Evolutionary conservation across 192 early-diverging fungal species (phyloP), one percentile per base, ranked within the genome.

Genomic region (Lunasporangiospora selenospora): DNA sequence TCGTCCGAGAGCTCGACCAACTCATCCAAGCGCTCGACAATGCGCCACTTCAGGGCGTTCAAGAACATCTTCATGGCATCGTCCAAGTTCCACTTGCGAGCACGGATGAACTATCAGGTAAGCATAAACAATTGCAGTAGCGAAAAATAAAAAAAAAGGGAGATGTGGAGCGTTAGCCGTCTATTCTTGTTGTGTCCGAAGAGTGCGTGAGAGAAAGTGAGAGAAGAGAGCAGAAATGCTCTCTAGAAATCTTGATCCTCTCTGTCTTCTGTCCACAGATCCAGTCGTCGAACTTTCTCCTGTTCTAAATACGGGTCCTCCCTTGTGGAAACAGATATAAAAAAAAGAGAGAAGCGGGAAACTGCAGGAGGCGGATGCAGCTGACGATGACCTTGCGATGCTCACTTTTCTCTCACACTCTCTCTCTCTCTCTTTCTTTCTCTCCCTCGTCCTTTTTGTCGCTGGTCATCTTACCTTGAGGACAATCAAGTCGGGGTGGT

Each of bases 1-100:
- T 39, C 34, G 51, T 84, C 82, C n/a, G 80, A 80, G 24, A 84
- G 56, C 52, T 71, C 67, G 36, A 78, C 40, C 27, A 84, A 63
- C 15, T 84, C 82, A 38, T 81, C 80, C 13, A 81, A 32, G 46
- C 77, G 75, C 47, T 76, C 71, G 42, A 83, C 84, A 33, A 86
- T 60, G 39, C 93, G 79, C 95, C 95, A 97, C 50, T 84, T 80
- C 59, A 96, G 65, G 13, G 87, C 82, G 26, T 82, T 75, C 29
- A 89, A 60, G n/a, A 90, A 62, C 95, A 95, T 95, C 13, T 67
- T 77, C 23, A 90, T 76, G 10, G 94, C 92, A 51, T 88, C 88
- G 43, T 89, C 79, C 21, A 92, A 80, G 54, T 93, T 82, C 93
- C 94, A 97, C 67, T 96, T 96, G 58, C 95, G 85, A 29, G 95